Base-by-base conservation (phyloP, 441 rosid species). In the Erysimum cheiri region DNA sequence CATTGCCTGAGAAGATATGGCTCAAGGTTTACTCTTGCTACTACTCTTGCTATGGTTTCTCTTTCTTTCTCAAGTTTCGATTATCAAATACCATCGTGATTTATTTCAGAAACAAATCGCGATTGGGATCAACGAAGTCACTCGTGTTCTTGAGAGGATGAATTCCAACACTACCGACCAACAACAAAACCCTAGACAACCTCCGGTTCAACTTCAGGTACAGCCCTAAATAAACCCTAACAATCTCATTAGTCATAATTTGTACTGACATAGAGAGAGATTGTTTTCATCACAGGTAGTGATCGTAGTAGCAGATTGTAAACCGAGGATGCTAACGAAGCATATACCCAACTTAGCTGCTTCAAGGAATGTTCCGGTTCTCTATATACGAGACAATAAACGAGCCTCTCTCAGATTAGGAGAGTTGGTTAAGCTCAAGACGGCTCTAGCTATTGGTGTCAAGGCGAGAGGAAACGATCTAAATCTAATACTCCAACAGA, bases 81-180 rank as follows among this genome's bases (percentile, higher is more conserved):
- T 57, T 11, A 10, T 56, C 10, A 57, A 36, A 4, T 17, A 57
- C 44, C 44, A 5, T 6, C 0, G 29, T 39, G 1, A 24, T 39
- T 6, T 59, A 4, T 39, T 41, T 26, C 80, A 92, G 99, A 93
- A 86, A 88, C 93, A 88, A 85, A 84, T 95, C 59, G 87, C 98
- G 4, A 79, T 95, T 72, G 97, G 98, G 67, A 88, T 92, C 63
- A 95, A 95, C 67, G 99, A 95, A 48, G 98, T 92, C 17, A 90
- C 97, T 1, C 96, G 97, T 39, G 78, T 73, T 71, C 92, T 92
- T 13, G 97, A 95, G 75, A 77, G 92, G 50, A 92, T 92, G 97
- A 53, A 80, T n/a, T 78, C 85, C 2, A 39, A 41, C 63, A 57
- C 43, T 56, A 28, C 1, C 36, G 9, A 47, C 17, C 26, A 28